Evolutionary conservation across 352 stramenopile genomes (phyloP).

Genomic region (Halophytophthora batemanensis): DNA sequence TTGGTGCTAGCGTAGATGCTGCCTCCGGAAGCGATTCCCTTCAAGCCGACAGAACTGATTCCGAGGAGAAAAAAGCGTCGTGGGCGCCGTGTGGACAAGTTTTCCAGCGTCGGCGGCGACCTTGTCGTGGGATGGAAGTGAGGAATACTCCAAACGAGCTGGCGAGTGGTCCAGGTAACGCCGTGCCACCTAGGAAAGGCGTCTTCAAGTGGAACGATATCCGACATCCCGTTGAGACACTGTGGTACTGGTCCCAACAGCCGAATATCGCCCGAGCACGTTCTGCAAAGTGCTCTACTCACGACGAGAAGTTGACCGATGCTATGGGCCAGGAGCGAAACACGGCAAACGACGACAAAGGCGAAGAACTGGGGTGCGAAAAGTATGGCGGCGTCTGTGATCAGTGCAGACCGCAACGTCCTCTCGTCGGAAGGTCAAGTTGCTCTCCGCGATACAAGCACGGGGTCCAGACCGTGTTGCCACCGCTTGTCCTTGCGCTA

Average conservation of each 20-base stretch:
- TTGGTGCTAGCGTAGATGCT: conserved; percentile 38
- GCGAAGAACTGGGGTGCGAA: conserved; percentile 17
- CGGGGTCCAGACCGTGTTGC: not conserved
- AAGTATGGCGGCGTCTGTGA: conserved; percentile 27
- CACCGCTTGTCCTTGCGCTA: conserved; percentile 35
- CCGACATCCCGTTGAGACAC: conserved; percentile 15
- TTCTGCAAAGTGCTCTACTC: not conserved
- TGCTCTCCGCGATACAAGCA: not conserved
- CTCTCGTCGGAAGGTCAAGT: not conserved
- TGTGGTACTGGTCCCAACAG: conserved; percentile 29
- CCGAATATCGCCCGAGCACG: not conserved
- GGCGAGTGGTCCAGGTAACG: not conserved
- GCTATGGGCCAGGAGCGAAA: not conserved
- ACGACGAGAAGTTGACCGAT: not conserved
- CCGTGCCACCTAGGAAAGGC: not conserved
- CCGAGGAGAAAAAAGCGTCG: conserved; percentile 14
- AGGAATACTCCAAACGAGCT: not conserved
- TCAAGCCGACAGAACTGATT: not conserved
- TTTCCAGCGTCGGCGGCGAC: conserved; percentile 15
- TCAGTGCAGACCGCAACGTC: conserved; percentile 1
- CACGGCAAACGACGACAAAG: not conserved
- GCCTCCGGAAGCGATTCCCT: not conserved
- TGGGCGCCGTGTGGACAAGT: conserved; percentile 50
- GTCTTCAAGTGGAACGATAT: conserved; percentile 11
- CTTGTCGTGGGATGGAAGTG: not conserved